Percentiles rank a stretch among this genome's conserved stretches.
Evolutionary conservation across 2,329 filamentous ascomycete species (phyloP).

Genomic region (Aspergillus tamarii): DNA sequence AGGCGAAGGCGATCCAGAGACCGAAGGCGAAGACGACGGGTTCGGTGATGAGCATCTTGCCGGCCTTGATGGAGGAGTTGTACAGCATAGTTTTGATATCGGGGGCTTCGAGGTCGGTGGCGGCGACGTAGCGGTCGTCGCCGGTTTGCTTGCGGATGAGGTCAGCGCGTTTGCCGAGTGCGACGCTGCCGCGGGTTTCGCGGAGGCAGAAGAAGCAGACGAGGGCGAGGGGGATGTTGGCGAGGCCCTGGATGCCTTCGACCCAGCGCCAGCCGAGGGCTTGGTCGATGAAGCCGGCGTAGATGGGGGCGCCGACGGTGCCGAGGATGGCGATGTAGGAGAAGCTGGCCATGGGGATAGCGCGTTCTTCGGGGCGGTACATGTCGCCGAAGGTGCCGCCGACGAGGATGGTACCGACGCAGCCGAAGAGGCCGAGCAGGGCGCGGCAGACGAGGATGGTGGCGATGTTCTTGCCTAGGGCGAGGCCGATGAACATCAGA

Average conservation of each 20-base stretch:
- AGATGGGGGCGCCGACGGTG: constrained; percentile 57
- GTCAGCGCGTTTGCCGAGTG: constrained; percentile 55
- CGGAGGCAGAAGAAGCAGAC: constrained; percentile 49
- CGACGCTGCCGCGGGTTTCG: constrained; percentile 53
- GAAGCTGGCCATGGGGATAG: constrained; percentile 53
- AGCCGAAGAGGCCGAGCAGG: constrained; percentile 54
- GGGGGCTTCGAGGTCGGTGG: constrained; percentile 56
- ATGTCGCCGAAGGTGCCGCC: constrained; percentile 56
- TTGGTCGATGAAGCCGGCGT: constrained; percentile 58
- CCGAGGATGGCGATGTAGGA: constrained; percentile 55
- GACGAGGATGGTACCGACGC: constrained; percentile 54
- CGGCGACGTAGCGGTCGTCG: constrained; percentile 54
- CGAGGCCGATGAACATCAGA: constrained; percentile 53
- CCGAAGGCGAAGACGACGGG: constrained; percentile 56
- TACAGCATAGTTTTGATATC: constrained; percentile 46
- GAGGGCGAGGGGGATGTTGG: constrained; percentile 54
- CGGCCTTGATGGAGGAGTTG: constrained; percentile 55
- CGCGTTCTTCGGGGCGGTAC: constrained; percentile 51
- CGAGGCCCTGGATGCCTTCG: constrained; percentile 56
- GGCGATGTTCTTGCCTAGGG: constrained; percentile 52
- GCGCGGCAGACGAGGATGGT: constrained; percentile 53
- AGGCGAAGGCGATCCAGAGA: constrained; percentile 57
- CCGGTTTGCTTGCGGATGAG: constrained; percentile 51
- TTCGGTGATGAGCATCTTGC: constrained; percentile 54
- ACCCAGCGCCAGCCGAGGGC: constrained; percentile 59